These are phyloP conservation scores for Pichia ethanolica DNA, from an alignment of 805 yeast species.

Conservation along the genomic window DNA sequence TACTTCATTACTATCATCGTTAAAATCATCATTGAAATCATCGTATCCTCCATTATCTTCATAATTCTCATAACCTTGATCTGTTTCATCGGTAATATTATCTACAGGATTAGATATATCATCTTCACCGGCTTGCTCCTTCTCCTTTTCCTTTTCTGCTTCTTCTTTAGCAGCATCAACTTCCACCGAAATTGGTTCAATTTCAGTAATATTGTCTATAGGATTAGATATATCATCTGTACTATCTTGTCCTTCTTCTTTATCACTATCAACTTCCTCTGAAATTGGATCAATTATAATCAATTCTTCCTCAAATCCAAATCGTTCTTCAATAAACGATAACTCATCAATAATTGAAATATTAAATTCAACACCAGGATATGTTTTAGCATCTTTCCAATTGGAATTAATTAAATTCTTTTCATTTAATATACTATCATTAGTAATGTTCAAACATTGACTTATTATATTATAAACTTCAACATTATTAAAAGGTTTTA, in stretches of 20 bases:
- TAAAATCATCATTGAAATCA: too few relatives aligned
- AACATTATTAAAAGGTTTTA: constrained; percentile 61
- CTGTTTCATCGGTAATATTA: not conserved
- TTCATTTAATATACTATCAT: constrained; percentile 26
- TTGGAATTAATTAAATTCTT: constrained; percentile 19
- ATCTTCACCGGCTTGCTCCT: not conserved
- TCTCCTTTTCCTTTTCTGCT: constrained; percentile 5
- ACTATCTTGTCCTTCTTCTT: too few relatives aligned
- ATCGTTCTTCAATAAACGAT: constrained; percentile 22
- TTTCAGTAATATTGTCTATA: not conserved
- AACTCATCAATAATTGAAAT: constrained; percentile 34
- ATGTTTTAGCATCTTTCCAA: constrained; percentile 42
- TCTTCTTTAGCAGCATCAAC: not conserved
- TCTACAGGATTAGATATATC: too few relatives aligned
- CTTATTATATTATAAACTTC: constrained; percentile 73
- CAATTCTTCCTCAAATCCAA: not conserved
- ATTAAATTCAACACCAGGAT: constrained; percentile 44
- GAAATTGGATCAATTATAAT: not conserved
- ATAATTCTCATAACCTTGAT: constrained; percentile 15
- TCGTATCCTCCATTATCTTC: not conserved
- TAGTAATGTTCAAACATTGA: constrained; percentile 54
- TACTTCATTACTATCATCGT: too few relatives aligned
- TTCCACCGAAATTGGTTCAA: not conserved
- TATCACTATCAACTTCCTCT: too few relatives aligned
- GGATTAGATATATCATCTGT: too few relatives aligned